Conservation (phyloP, 768 basidiomycete genomes). For the Auricularia cornea region DNA sequence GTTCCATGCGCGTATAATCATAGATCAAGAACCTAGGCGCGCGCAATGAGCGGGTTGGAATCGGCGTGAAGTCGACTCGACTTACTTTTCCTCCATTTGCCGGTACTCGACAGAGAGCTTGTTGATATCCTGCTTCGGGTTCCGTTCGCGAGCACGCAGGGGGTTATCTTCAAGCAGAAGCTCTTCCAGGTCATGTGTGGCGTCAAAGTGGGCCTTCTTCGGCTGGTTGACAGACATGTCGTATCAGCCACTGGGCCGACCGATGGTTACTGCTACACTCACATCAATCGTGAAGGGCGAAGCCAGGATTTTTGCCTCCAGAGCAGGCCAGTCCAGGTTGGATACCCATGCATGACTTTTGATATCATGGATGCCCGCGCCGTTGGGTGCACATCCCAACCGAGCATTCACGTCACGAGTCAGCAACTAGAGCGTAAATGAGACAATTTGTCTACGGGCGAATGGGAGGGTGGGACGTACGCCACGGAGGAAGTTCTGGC, state of each 20-base stretch:
- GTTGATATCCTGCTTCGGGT: constrained; percentile 74
- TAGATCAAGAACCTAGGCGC: neutral
- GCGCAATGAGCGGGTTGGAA: no score
- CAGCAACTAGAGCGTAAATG: constrained; percentile 50
- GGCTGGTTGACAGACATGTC: constrained; percentile 43
- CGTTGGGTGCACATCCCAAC: constrained; percentile 71
- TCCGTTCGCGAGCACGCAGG: constrained; percentile 87
- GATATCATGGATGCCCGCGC: constrained; percentile 74
- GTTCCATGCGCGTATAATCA: constrained; percentile 2
- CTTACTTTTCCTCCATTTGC: constrained; percentile 97
- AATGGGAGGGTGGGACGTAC: constrained; percentile 39
- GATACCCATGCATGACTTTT: constrained; percentile 42
- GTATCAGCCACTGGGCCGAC: no score
- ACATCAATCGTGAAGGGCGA: constrained; percentile 44
- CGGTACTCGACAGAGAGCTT: constrained; percentile 86
- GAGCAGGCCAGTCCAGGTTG: constrained; percentile 34
- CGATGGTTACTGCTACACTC: constrained; percentile 24
- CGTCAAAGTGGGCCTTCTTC: constrained; percentile 99
- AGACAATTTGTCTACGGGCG: neutral
- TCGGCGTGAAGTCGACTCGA: no score
- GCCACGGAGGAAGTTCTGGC: constrained; percentile 70
- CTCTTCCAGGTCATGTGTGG: constrained; percentile 96
- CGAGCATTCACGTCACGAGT: constrained; percentile 78
- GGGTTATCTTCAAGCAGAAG: constrained; percentile 94
- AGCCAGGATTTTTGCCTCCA: constrained; percentile 32